These are phyloP conservation scores for Hemisphaericaspora nanyangensis DNA, from an alignment of 805 yeast species.

Conservation along the genomic window DNA sequence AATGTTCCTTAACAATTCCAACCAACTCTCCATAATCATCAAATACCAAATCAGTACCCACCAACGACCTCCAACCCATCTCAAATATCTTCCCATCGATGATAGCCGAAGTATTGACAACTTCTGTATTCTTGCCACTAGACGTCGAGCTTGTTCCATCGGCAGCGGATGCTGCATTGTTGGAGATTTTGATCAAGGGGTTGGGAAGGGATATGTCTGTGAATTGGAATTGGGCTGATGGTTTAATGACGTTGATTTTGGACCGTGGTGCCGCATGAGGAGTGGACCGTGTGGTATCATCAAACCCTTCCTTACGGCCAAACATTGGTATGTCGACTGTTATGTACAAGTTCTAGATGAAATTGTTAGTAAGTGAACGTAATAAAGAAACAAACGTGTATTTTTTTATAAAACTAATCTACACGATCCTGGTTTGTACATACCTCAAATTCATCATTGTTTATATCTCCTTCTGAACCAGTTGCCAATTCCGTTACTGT, in stretches of 20 bases:
- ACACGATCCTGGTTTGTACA: conserved; percentile 14
- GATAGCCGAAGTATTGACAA: conserved; percentile 25
- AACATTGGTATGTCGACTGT: conserved; percentile 30
- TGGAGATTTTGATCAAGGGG: conserved; percentile 36
- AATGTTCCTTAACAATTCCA: conserved; percentile 39
- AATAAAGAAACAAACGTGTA: conserved; percentile 1
- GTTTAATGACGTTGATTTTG: conserved; percentile 28
- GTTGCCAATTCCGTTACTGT: conserved; percentile 14
- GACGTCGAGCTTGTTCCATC: neutral
- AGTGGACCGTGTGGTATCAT: conserved; percentile 5
- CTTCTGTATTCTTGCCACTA: conserved; percentile 9
- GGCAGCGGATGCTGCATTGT: conserved; percentile 15
- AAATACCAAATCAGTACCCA: conserved; percentile 65
- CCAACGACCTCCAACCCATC: conserved; percentile 72
- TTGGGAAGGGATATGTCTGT: conserved; percentile 27
- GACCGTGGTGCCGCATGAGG: conserved; percentile 3
- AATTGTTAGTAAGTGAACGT: conserved; percentile 17
- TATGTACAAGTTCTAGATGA: conserved; percentile 29
- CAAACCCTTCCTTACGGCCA: conserved; percentile 10
- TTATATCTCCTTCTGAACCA: conserved; percentile 11
- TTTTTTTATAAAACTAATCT: neutral
- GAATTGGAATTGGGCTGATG: conserved; percentile 39
- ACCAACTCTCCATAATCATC: conserved; percentile 41
- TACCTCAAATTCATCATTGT: conserved; percentile 20
- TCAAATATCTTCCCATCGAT: conserved; percentile 53